These are phyloP conservation scores for Hemerocallis citrina DNA, from an alignment of 106 monocot species.

Conservation along the genomic window DNA sequence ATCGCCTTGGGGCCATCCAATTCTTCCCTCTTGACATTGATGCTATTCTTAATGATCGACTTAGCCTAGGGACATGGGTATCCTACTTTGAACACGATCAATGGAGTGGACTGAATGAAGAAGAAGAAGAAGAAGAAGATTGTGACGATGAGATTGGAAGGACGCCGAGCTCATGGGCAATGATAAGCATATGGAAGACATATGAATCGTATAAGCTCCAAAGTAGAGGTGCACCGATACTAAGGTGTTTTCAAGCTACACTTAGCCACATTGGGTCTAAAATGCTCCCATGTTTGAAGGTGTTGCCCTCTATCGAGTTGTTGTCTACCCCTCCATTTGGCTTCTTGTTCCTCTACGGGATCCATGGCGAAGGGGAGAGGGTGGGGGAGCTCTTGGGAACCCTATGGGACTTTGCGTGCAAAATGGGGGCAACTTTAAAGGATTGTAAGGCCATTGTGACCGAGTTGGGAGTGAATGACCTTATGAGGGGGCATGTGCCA, in stretches of 20 bases:
- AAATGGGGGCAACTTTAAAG: slow-evolving; percentile 1
- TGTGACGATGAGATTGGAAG: slow-evolving; percentile 7
- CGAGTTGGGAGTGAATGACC: slow-evolving; percentile 15
- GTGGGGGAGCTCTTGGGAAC: slow-evolving; percentile 16
- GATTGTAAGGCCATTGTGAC: slow-evolving; percentile 25
- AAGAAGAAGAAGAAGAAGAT: neutral
- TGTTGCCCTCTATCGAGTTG: slow-evolving; percentile 7
- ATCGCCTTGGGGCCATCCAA: slow-evolving; percentile 7
- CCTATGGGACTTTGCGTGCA: slow-evolving; percentile 18
- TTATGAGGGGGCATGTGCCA: slow-evolving; percentile 11
- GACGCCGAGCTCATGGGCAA: slow-evolving; percentile 21
- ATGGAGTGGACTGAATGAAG: no score
- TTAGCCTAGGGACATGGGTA: slow-evolving; percentile 32
- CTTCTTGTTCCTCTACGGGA: slow-evolving; percentile 22
- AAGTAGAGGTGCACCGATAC: slow-evolving; percentile 10
- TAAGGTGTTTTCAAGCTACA: slow-evolving; percentile 12
- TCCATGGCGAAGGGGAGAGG: slow-evolving; percentile 25
- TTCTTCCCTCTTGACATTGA: slow-evolving; percentile 20
- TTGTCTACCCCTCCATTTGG: slow-evolving; percentile 11
- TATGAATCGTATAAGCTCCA: slow-evolving; percentile 24
- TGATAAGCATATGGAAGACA: slow-evolving; percentile 32
- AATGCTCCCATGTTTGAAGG: slow-evolving; percentile 19
- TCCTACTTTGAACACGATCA: slow-evolving; percentile 15
- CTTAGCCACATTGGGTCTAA: slow-evolving; percentile 13
- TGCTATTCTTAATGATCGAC: slow-evolving; percentile 9